A percentile compares a stretch with the other conserved stretches of the same genome.
phyloP scores from a whole-genome alignment of 108 stramenopile genomes.

The Discostella stelligeroides region DNA sequence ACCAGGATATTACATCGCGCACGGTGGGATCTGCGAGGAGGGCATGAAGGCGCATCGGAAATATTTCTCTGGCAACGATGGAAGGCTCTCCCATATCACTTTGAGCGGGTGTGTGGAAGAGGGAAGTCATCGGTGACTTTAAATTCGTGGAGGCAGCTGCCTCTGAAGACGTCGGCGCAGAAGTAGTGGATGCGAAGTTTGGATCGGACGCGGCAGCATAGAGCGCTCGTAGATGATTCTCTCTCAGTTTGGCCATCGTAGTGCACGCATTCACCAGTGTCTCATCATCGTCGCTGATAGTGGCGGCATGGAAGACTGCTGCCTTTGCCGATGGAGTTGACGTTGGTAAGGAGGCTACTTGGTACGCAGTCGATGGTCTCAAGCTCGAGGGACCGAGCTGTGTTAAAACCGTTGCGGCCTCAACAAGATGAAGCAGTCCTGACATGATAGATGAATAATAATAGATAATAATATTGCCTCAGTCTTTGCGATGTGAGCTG shows the following conservation, averaged over 20 bases:
- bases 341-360: constrained; percentile 3
- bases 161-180: neutral
- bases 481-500: no score
- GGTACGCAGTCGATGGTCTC: constrained; percentile 15
- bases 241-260: constrained; percentile 21
- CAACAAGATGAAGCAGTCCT: constrained; percentile 57
- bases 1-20: constrained; percentile 74
- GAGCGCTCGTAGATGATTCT: constrained; percentile 30
- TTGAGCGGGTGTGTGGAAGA: neutral
- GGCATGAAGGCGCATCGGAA: constrained; percentile 71
- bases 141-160: constrained; percentile 4
- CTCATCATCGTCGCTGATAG: constrained; percentile 28
- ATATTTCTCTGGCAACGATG: constrained; percentile 50
- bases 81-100: neutral
- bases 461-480: no score
- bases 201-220: constrained; percentile 17
- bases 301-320: constrained; percentile 6
- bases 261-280: constrained; percentile 4
- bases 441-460: neutral
- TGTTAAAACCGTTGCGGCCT: constrained; percentile 63
- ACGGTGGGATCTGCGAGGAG: constrained; percentile 64
- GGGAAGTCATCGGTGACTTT: neutral
- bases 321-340: neutral
- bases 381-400: constrained; percentile 36
- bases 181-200: neutral